Base-by-base conservation (phyloP, 148 eudicot genomes). In the Pharnaceum exiguum region DNA sequence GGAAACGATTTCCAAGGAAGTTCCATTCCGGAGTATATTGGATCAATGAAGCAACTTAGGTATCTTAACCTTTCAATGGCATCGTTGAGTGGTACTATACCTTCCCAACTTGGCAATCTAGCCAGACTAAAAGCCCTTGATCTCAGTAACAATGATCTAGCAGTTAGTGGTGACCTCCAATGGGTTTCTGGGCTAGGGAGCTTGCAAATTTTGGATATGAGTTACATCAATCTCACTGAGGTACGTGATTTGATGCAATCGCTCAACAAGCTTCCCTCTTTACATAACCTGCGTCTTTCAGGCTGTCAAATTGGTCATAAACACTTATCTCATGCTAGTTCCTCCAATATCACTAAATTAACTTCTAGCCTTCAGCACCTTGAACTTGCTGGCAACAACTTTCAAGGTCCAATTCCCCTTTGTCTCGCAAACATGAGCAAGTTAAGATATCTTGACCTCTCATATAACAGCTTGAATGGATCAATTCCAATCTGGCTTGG, bases 51-150 rank as follows among this genome's bases (percentile, higher is more conserved):
- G 57, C 54, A 40, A 5, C 45, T 79, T n/a, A 51, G 60, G 23
- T 48, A 71, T 47, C 67, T 79, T n/a, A 43, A 52, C 60, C 72
- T 79, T 37, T 68, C 70, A 1, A 0, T 0, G 0, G 37, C 68
- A 21, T 3, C 7, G 23, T 71, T 71, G 45, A 2, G 16, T 0
- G 57, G 65, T 19, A 5, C n/a, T 15, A 35, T 75, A 4, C 79
- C 80, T 28, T 59, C 49, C 3, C 69, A 68, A 0, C 54, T 79
- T 0, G 77, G 74, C 5, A 68, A 79, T 13, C 71, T 78, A 0
- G 63, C 74, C 2, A 45, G 32, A 30, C 55, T 78, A 46, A 50
- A 30, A 0, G 9, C 7, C 40, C 79, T 74, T 35, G 67, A 68
- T 59, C 62, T 69, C 63, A 1, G 45, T 37, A n/a, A 12, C n/a